These are phyloP conservation scores for Berberis vulgaris DNA, from an alignment of 164 flowering plant species.

Conservation along the genomic window DNA sequence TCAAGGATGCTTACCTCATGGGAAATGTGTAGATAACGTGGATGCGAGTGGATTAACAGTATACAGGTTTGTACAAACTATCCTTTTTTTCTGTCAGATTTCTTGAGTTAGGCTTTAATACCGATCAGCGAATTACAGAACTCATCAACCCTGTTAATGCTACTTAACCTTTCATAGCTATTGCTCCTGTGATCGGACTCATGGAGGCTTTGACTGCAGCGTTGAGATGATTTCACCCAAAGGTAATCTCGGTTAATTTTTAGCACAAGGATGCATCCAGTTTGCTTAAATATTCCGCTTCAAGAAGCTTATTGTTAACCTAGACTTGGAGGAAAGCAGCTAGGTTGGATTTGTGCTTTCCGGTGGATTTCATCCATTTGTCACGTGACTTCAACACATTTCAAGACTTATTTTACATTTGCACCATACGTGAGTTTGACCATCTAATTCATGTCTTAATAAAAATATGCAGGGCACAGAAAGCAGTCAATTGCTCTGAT, in stretches of 20 bases:
- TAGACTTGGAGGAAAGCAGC: background rate
- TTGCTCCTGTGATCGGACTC: constrained; percentile 74
- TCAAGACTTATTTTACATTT: background rate
- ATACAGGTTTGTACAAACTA: constrained; percentile 45
- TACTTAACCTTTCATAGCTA: constrained; percentile 32
- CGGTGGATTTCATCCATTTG: constrained; percentile 4
- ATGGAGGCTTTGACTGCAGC: constrained; percentile 96
- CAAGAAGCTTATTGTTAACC: background rate
- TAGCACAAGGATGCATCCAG: background rate
- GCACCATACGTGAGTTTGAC: background rate
- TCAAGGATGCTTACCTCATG: constrained; percentile 61
- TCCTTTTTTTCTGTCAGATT: background rate
- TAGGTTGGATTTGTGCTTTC: constrained; percentile 1
- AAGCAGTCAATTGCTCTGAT: constrained; percentile 73
- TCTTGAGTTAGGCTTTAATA: background rate
- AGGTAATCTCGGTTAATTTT: constrained; percentile 18
- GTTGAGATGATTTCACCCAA: constrained; percentile 52
- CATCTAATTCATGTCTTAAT: constrained; percentile 3
- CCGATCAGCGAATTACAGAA: background rate
- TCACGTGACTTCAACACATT: background rate
- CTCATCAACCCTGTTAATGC: too few species aligned
- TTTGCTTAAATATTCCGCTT: background rate
- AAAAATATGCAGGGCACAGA: constrained; percentile 57
- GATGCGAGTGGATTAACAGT: constrained; percentile 73
- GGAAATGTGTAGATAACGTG: constrained; percentile 38